phyloP scores from a whole-genome alignment of 169 alveolate genomes.

The Plasmodium falciparum region DNA sequence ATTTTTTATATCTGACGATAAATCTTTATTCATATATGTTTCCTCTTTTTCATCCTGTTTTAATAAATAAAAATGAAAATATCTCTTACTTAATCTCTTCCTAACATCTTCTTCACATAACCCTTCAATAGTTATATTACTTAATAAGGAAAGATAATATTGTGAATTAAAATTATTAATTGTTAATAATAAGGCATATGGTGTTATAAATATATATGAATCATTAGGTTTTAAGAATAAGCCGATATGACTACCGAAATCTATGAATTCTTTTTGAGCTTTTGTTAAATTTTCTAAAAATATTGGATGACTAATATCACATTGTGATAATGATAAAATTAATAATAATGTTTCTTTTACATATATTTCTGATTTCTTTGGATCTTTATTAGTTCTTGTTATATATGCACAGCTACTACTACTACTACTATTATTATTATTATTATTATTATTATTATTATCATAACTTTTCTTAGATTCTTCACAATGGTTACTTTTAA shows the following conservation, averaged over 20 bases:
- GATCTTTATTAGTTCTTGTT: slow-evolving; percentile 35
- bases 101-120: slow-evolving; percentile 10
- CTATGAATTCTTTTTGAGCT: slow-evolving; percentile 85
- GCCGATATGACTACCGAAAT: slow-evolving; percentile 85
- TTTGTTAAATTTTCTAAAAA: slow-evolving; percentile 77
- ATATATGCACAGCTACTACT: slow-evolving; percentile 10
- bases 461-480: neutral
- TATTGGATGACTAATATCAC: slow-evolving; percentile 85
- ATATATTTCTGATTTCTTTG: slow-evolving; percentile 53
- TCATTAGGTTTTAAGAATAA: slow-evolving; percentile 77
- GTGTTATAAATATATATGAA: slow-evolving; percentile 72
- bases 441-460: neutral
- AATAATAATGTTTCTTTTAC: slow-evolving; percentile 83
- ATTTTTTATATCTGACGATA: too few species aligned
- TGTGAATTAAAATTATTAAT: slow-evolving; percentile 46
- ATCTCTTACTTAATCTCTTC: slow-evolving; percentile 33
- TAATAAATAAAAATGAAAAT: slow-evolving; percentile 43
- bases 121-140: slow-evolving; percentile 34
- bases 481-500: neutral
- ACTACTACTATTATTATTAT: neutral
- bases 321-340: slow-evolving; percentile 83
- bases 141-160: slow-evolving; percentile 33
- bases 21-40: neutral
- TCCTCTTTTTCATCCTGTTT: slow-evolving; percentile 2
- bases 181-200: slow-evolving; percentile 78